Evolutionary conservation across 345 rosid species (phyloP).

Genomic region (Acer yangbiense): DNA sequence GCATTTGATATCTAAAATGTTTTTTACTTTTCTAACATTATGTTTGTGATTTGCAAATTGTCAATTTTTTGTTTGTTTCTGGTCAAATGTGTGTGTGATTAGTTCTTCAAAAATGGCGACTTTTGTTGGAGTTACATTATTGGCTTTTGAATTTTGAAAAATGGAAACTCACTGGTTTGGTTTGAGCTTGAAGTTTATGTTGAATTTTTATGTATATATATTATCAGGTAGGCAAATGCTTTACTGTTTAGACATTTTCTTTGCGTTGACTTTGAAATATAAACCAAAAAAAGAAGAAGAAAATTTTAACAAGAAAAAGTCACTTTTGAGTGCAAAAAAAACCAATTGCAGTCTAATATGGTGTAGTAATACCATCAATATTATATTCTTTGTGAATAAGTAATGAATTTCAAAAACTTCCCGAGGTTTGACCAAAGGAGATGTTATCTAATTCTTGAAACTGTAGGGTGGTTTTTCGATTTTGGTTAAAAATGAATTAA

Average conservation of each 20-base stretch:
- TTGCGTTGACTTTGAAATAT: neutral
- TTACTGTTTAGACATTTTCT: neutral
- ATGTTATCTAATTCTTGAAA: too few species aligned
- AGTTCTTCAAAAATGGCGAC: neutral
- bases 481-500: neutral
- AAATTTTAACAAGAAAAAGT: too few species aligned
- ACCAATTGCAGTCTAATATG: too few species aligned
- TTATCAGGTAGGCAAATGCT: neutral
- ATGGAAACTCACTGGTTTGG: neutral
- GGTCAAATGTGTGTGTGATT: neutral
- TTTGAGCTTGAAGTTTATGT: neutral
- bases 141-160: neutral
- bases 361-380: too few species aligned
- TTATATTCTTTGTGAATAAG: too few species aligned
- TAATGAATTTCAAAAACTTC: too few species aligned
- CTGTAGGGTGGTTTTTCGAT: too few species aligned
- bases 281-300: too few species aligned
- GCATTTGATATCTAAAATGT: too few species aligned
- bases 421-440: too few species aligned
- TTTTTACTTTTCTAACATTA: neutral
- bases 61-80: neutral
- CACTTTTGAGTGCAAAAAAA: too few species aligned
- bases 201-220: neutral
- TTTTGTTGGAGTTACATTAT: neutral
- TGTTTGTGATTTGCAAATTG: neutral